Percentiles rank a stretch among this genome's conserved stretches.
These are phyloP conservation scores for Plantago coronopus DNA, from an alignment of 305 asterid species.

Conservation along the genomic window DNA sequence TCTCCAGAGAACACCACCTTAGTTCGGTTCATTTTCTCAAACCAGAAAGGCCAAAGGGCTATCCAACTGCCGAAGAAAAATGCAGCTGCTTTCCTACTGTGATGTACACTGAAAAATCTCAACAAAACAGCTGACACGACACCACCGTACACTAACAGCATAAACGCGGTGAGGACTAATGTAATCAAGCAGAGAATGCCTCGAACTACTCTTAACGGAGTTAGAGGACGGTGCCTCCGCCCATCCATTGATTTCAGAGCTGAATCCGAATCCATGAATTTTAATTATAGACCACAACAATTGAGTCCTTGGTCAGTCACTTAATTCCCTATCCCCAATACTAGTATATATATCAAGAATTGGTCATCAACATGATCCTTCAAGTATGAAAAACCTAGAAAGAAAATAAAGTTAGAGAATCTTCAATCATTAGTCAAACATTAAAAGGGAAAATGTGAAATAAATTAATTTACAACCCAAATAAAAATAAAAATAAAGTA, in stretches of 20 bases:
- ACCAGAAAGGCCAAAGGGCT: conserved; percentile 87
- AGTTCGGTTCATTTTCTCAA: conserved; percentile 75
- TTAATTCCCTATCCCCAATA: neutral
- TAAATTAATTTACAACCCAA: too few relatives aligned
- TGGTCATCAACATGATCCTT: neutral
- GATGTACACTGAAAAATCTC: conserved; percentile 53
- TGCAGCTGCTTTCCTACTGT: conserved; percentile 60
- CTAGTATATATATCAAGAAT: neutral
- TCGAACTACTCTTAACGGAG: conserved; percentile 43
- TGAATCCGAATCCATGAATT: conserved; percentile 27
- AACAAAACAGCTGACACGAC: conserved; percentile 55
- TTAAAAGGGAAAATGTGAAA: too few relatives aligned
- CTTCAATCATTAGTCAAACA: neutral
- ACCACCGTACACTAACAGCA: conserved; percentile 58
- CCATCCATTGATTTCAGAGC: conserved; percentile 27
- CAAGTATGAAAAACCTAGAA: neutral
- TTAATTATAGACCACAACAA: neutral
- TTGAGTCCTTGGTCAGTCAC: neutral
- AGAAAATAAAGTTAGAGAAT: neutral
- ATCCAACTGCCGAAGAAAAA: conserved; percentile 79
- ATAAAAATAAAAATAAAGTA: neutral
- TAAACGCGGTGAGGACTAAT: conserved; percentile 63
- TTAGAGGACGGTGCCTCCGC: conserved; percentile 50
- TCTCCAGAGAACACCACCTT: conserved; percentile 81
- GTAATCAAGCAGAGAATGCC: conserved; percentile 59